Evolutionary conservation across 2,329 filamentous ascomycete species (phyloP).

Genomic region (Penicillium sp.): DNA sequence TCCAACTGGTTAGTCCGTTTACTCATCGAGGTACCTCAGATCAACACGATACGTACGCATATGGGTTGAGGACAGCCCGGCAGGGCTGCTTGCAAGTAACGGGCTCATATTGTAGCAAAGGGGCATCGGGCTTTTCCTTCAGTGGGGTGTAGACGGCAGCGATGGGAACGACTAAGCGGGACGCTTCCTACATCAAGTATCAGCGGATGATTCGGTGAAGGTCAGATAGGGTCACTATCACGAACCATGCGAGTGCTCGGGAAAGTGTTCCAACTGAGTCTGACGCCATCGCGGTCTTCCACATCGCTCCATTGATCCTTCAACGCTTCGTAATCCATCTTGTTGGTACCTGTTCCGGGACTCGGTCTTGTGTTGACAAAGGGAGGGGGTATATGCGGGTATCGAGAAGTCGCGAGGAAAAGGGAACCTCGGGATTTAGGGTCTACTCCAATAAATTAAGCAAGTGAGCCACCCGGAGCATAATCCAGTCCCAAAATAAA

Average conservation of each 20-base stretch:
- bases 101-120: constrained; percentile 87
- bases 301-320: constrained; percentile 96
- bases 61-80: constrained; percentile 90
- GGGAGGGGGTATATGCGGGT: constrained; percentile 19
- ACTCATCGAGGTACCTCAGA: constrained; percentile 1
- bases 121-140: constrained; percentile 83
- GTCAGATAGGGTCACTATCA: constrained; percentile 15
- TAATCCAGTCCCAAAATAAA: constrained; percentile 24
- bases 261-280: constrained; percentile 97
- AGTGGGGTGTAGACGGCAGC: constrained; percentile 90
- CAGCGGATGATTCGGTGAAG: constrained; percentile 18
- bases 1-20: constrained; percentile 20
- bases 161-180: constrained; percentile 86
- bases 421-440: constrained; percentile 12
- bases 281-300: constrained; percentile 90
- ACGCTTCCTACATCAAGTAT: constrained; percentile 63
- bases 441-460: constrained; percentile 17
- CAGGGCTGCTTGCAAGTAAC: constrained; percentile 95
- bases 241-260: constrained; percentile 91
- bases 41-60: constrained; percentile 57
- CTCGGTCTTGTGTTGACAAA: constrained; percentile 20
- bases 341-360: constrained; percentile 23
- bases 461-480: constrained; percentile 23
- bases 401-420: constrained; percentile 13
- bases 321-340: constrained; percentile 83